Conservation (phyloP, 2,329 filamentous ascomycete species). For the Diaporthe caulivora region DNA sequence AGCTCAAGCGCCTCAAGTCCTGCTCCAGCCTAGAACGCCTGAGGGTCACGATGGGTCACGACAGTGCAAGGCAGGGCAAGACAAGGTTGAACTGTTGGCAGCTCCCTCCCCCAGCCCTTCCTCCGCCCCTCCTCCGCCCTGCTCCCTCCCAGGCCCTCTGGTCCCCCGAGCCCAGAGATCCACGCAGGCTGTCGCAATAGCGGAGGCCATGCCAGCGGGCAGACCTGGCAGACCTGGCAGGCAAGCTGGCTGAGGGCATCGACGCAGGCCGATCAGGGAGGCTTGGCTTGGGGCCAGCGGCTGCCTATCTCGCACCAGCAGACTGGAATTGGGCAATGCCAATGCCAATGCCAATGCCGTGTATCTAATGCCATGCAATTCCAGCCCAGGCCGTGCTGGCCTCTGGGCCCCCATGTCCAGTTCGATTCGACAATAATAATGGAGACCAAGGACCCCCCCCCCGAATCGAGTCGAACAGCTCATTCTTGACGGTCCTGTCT, state of each 20-base stretch:
- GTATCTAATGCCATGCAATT: slow-evolving; percentile 22
- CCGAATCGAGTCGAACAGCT: slow-evolving; percentile 22
- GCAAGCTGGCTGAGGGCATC: slow-evolving; percentile 6
- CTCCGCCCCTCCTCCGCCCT: slow-evolving; percentile 11
- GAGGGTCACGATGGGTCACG: slow-evolving; percentile 19
- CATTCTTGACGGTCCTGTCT: slow-evolving; percentile 15
- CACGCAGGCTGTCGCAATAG: slow-evolving; percentile 13
- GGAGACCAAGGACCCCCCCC: not conserved
- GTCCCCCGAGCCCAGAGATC: not conserved
- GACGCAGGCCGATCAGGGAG: slow-evolving; percentile 8
- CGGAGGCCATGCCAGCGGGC: slow-evolving; percentile 19
- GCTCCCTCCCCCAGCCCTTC: not conserved
- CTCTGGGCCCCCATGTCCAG: not conserved
- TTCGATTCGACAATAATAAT: slow-evolving; percentile 25
- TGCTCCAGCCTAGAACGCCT: not conserved
- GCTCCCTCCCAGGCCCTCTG: not conserved
- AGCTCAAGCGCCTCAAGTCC: not conserved
- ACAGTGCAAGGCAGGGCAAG: not conserved
- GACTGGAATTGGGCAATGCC: slow-evolving; percentile 27
- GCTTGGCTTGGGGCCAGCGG: slow-evolving; percentile 21
- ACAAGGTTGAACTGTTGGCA: slow-evolving; percentile 3
- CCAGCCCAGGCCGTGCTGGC: slow-evolving; percentile 17
- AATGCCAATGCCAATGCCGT: not conserved
- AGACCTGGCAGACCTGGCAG: not conserved
- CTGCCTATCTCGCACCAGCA: slow-evolving; percentile 18